Conservation (phyloP, 139 green algal genomes). For the Tetraselmis chui region DNA sequence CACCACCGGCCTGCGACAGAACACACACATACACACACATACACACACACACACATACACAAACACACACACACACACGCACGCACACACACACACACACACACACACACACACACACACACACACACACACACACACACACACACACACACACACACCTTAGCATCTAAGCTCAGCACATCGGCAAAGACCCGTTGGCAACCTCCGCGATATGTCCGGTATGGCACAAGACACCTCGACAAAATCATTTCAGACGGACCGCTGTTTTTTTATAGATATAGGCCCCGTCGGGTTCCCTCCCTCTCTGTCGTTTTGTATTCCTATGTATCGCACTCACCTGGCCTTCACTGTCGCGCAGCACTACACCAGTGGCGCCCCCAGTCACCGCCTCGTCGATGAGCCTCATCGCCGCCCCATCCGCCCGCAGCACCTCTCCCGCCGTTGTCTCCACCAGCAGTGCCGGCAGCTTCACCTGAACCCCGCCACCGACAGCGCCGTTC, state of each 20-base stretch:
- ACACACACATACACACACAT: too few relatives aligned
- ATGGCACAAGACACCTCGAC: too few relatives aligned
- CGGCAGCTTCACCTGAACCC: slow-evolving; percentile 57
- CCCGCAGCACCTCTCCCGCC: slow-evolving; percentile 28
- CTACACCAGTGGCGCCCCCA: slow-evolving; percentile 55
- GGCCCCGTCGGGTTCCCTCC: not conserved
- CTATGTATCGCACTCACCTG: not conserved
- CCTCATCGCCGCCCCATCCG: not conserved
- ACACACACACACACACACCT: not conserved
- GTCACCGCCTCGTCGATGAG: slow-evolving; percentile 31
- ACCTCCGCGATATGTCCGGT: not conserved
- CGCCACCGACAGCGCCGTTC: slow-evolving; percentile 26
- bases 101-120: not conserved
- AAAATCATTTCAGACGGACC: too few relatives aligned
- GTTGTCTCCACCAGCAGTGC: slow-evolving; percentile 51
- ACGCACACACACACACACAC: not conserved
- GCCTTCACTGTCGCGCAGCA: slow-evolving; percentile 37
- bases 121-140: slow-evolving; percentile 1
- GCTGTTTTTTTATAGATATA: too few relatives aligned
- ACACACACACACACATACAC: too few relatives aligned
- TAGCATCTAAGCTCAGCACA: not conserved
- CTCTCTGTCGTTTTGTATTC: not conserved
- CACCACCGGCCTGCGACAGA: slow-evolving; percentile 14
- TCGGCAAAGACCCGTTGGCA: not conserved
- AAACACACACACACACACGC: too few relatives aligned